Evolutionary conservation across 2,329 filamentous ascomycete genomes (phyloP).

Genomic region (Metarhizium anisopliae): DNA sequence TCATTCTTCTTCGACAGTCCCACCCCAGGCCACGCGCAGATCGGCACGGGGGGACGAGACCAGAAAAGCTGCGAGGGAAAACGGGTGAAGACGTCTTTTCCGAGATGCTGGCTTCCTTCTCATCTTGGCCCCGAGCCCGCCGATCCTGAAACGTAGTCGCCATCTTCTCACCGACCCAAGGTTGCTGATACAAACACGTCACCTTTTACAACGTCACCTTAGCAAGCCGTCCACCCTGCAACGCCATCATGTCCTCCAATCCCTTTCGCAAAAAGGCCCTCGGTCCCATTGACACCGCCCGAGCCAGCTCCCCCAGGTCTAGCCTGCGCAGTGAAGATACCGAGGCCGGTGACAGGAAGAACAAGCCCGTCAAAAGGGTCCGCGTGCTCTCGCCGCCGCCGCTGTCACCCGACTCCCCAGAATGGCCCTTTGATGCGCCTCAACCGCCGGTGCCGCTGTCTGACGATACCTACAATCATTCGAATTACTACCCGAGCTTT

Average conservation of each 20-base stretch:
- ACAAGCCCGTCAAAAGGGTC: slow-evolving; percentile 57
- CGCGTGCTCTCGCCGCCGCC: slow-evolving; percentile 57
- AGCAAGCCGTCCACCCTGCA: neutral
- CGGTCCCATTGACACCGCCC: slow-evolving; percentile 9
- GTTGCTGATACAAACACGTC: neutral
- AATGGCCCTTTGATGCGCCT: slow-evolving; percentile 22
- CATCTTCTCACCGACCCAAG: neutral
- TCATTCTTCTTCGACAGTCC: too few species aligned
- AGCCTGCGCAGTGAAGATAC: slow-evolving; percentile 10
- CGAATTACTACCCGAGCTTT: slow-evolving; percentile 4
- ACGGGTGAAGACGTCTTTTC: neutral
- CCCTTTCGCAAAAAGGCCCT: slow-evolving; percentile 15
- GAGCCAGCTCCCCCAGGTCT: slow-evolving; percentile 11
- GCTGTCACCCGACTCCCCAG: slow-evolving; percentile 44
- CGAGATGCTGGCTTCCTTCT: slow-evolving; percentile 2
- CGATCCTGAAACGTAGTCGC: neutral
- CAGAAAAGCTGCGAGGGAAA: neutral
- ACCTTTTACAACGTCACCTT: neutral
- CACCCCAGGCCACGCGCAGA: too few species aligned
- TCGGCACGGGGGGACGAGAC: neutral
- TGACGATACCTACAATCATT: slow-evolving; percentile 12
- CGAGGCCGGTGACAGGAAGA: slow-evolving; percentile 16
- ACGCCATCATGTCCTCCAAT: slow-evolving; percentile 14
- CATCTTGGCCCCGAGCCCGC: slow-evolving; percentile 5
- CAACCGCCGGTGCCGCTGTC: slow-evolving; percentile 19